A percentile compares a stretch with the other conserved stretches of the same genome.
These are phyloP conservation scores for Corylus americana DNA, from an alignment of 306 rosid genomes.

Conservation along the genomic window DNA sequence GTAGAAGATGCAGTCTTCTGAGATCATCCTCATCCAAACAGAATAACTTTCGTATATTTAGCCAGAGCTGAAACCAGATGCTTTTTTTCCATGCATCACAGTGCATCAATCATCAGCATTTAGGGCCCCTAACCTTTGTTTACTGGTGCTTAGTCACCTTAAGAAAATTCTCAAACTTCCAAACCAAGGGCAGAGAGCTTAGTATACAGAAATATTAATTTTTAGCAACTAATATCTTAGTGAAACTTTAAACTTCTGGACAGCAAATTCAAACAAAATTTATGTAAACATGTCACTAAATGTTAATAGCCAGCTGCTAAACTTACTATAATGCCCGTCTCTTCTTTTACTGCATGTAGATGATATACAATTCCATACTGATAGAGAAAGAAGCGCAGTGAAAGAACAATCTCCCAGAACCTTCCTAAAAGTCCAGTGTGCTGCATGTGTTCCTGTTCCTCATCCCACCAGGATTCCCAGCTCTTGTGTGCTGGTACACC, in stretches of 20 bases:
- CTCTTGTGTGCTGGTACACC: slow-evolving; percentile 93
- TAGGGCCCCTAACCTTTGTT: not conserved
- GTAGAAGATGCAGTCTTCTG: not conserved
- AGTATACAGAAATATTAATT: not conserved
- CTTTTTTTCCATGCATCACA: not conserved
- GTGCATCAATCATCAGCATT: not conserved
- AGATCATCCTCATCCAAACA: slow-evolving; percentile 2
- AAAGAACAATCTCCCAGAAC: slow-evolving; percentile 65
- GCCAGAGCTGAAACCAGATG: not conserved
- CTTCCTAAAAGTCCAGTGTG: slow-evolving; percentile 70
- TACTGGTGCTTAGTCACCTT: not conserved
- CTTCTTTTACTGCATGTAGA: slow-evolving; percentile 66
- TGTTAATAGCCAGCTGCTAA: slow-evolving; percentile 18
- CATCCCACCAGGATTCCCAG: slow-evolving; percentile 99
- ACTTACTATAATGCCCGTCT: slow-evolving; percentile 77
- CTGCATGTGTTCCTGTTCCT: slow-evolving; percentile 94
- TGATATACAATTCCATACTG: slow-evolving; percentile 96
- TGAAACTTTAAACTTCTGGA: slow-evolving; percentile 13
- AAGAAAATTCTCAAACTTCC: not conserved
- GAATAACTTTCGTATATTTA: not conserved
- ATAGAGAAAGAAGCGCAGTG: slow-evolving; percentile 77
- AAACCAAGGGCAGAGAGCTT: not conserved
- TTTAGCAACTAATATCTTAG: not conserved
- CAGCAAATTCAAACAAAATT: slow-evolving; percentile 21
- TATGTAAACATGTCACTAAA: slow-evolving; percentile 23